Evolutionary conservation across 2,329 filamentous ascomycete genomes (phyloP).

Genomic region (Colletotrichum melonis): DNA sequence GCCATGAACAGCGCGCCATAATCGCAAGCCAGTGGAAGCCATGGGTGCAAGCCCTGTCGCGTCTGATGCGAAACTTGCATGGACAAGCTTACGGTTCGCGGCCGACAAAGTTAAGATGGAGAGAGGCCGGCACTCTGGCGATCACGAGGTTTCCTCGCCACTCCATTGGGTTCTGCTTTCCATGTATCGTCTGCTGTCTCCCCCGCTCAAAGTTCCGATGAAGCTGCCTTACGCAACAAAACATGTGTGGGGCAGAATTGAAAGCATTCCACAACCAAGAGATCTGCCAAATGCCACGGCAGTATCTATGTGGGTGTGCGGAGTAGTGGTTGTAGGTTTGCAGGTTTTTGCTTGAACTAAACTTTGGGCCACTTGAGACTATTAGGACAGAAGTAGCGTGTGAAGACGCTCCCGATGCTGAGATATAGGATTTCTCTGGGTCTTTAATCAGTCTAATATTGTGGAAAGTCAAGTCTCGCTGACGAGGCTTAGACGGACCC

Average conservation of each 20-base stretch:
- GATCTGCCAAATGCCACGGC: conserved; percentile 18
- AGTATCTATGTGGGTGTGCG: neutral
- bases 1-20: neutral
- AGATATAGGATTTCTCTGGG: neutral
- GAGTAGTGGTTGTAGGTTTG: neutral
- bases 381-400: neutral
- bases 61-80: neutral
- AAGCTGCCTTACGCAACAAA: neutral
- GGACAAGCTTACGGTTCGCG: conserved; percentile 1
- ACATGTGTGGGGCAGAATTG: neutral
- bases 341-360: conserved; percentile 15
- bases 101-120: neutral
- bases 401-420: neutral
- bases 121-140: neutral
- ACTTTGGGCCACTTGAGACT: neutral
- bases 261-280: neutral
- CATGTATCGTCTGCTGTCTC: neutral
- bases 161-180: neutral
- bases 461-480: neutral
- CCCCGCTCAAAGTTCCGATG: conserved; percentile 11
- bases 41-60: neutral
- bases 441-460: neutral
- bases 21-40: neutral
- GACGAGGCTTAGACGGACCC: neutral
- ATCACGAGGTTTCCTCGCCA: neutral